phyloP scores from a whole-genome alignment of 805 yeast genomes.

The Kuraishia floccosa region DNA sequence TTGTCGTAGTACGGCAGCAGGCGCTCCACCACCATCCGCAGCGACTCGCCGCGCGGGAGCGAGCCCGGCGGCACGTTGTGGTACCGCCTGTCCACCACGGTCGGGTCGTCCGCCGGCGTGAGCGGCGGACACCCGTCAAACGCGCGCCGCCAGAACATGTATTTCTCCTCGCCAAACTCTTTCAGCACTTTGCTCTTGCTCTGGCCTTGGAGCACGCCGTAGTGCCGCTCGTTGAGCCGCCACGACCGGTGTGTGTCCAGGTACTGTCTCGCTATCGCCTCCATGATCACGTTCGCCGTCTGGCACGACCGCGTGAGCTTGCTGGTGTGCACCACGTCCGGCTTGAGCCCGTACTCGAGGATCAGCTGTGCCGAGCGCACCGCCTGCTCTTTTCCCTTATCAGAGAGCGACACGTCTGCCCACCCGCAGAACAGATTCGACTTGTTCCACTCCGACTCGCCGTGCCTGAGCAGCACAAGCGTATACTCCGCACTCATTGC shows the following conservation, averaged over 20 bases:
- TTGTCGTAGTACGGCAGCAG: constrained; percentile 48
- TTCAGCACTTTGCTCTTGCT: constrained; percentile 56
- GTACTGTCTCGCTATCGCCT: constrained; percentile 37
- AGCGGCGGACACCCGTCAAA: constrained; percentile 62
- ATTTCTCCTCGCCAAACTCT: constrained; percentile 60
- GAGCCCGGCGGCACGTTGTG: constrained; percentile 31
- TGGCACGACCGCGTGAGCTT: constrained; percentile 64
- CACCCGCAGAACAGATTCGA: constrained; percentile 76
- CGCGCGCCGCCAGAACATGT: constrained; percentile 73
- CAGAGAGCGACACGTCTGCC: constrained; percentile 67
- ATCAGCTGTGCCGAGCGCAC: constrained; percentile 49
- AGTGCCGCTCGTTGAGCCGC: constrained; percentile 79
- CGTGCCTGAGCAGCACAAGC: constrained; percentile 63
- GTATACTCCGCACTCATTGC: constrained; percentile 3
- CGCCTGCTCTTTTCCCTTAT: constrained; percentile 61
- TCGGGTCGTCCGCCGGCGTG: constrained; percentile 24
- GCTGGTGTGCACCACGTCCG: constrained; percentile 60
- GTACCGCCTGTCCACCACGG: constrained; percentile 25
- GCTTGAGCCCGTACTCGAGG: constrained; percentile 30
- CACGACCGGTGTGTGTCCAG: constrained; percentile 51
- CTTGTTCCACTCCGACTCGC: constrained; percentile 73
- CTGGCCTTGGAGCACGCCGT: constrained; percentile 74
- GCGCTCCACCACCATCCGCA: constrained; percentile 60
- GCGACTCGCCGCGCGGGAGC: constrained; percentile 64
- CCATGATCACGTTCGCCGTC: constrained; percentile 58